Base-by-base conservation (phyloP, 75 land plant genomes). In the Pinus tabuliformis region DNA sequence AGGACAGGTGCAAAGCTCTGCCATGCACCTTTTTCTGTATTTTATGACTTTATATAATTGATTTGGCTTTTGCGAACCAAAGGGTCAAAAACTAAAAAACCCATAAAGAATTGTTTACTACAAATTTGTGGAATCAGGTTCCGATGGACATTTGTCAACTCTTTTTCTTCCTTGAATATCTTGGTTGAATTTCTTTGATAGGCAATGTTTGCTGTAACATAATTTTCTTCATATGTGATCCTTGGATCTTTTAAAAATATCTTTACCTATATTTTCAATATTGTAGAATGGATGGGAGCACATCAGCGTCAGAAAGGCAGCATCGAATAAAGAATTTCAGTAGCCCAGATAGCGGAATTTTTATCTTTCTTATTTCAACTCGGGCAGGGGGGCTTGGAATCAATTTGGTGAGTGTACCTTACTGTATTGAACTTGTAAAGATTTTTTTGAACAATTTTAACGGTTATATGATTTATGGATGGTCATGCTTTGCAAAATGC, bases 381-480 rank as follows among this genome's bases (percentile, higher is more conserved):
- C 83, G 84, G 58, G 84, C 83, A 57, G 84, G 84, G 68, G 84
- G 84, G 37, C 84, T 83, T 68, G 84, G 84, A 54, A 83, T 83
- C 73, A 81, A 83, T 45, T 81, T 83, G 83, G 84, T 83, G 33
- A 36, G 84, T 76, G 3, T 75, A 58, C 33, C 56, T 21, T 62
- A 37, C 37, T 26, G 45, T 14, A 65, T 2, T 72, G 21, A 30
- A 36, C 62, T 26, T 59, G 52, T 33, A 57, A 76, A 30, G 58
- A 45, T 76, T 33, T 7, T 9, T 59, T 57, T 22, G 14, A 59
- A 74, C n/a, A 33, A 15, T 28, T 18, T 56, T 54, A 28, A 16
- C 24, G 72, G 72, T 42, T 0, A 12, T 76, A 72, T 37, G 18
- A 4, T 30, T 66, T 76, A 6, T 59, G 58, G 24, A 33, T 17